These are phyloP conservation scores for Mucor mucedo DNA, from an alignment of 371 early-diverging fungal species.

Conservation along the genomic window DNA sequence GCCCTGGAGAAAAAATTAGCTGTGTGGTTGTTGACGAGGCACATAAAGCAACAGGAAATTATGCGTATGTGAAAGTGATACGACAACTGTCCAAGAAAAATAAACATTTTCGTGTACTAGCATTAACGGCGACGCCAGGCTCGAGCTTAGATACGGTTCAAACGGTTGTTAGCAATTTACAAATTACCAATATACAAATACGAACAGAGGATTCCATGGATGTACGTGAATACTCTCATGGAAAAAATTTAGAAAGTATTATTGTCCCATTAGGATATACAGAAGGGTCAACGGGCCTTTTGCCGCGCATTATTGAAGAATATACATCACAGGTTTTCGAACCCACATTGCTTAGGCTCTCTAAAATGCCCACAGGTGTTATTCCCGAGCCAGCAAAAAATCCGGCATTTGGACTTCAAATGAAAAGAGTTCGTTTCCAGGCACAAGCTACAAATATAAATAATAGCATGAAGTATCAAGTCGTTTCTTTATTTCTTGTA, in stretches of 20 bases:
- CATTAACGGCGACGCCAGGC: constrained; percentile 93
- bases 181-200: constrained; percentile 80
- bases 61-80: constrained; percentile 82
- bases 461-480: constrained; percentile 26
- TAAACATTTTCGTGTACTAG: constrained; percentile 77
- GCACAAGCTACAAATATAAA: constrained; percentile 32
- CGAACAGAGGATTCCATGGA: constrained; percentile 92
- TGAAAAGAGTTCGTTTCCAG: constrained; percentile 48
- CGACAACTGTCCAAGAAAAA: constrained; percentile 56
- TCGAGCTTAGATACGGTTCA: constrained; percentile 78
- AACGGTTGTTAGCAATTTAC: constrained; percentile 74
- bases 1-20: constrained; percentile 60
- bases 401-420: constrained; percentile 51
- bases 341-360: constrained; percentile 53
- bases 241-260: constrained; percentile 67
- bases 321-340: constrained; percentile 50
- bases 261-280: constrained; percentile 68
- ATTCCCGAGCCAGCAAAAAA: constrained; percentile 32
- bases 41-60: constrained; percentile 85
- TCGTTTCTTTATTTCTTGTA: constrained; percentile 48
- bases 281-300: constrained; percentile 52
- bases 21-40: constrained; percentile 94
- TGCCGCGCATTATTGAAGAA: constrained; percentile 31
- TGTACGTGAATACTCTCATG: constrained; percentile 74
- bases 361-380: constrained; percentile 47